Evolutionary conservation across 2,329 filamentous ascomycete genomes (phyloP).

Genomic region (Neospermospora avenae): DNA sequence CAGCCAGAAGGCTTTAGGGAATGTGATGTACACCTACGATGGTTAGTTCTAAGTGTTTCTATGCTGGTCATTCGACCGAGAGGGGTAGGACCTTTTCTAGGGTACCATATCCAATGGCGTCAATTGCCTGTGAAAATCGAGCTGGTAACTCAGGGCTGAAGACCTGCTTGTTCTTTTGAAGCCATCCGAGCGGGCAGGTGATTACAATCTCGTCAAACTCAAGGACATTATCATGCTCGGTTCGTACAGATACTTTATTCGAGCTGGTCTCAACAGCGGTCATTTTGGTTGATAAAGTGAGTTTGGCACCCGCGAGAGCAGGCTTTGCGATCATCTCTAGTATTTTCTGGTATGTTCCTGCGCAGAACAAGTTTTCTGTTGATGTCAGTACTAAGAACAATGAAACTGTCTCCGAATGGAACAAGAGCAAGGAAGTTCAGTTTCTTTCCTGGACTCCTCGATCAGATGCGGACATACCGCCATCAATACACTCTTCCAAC

Average conservation of each 20-base stretch:
- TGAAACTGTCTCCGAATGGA: not conserved
- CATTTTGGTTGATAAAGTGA: slow-evolving; percentile 29
- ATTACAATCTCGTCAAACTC: slow-evolving; percentile 45
- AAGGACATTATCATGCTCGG: slow-evolving; percentile 17
- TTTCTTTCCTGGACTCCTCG: too few relatives aligned
- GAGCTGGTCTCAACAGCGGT: slow-evolving; percentile 16
- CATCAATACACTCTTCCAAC: slow-evolving; percentile 56
- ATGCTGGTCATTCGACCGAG: too few relatives aligned
- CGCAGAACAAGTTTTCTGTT: slow-evolving; percentile 33
- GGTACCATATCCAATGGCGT: slow-evolving; percentile 44
- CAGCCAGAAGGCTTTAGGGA: slow-evolving; percentile 61
- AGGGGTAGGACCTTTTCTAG: slow-evolving; percentile 47
- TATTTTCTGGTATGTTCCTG: slow-evolving; percentile 34
- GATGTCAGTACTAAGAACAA: slow-evolving; percentile 6
- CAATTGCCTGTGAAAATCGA: slow-evolving; percentile 44
- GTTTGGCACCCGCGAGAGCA: slow-evolving; percentile 23
- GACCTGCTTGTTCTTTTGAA: slow-evolving; percentile 40
- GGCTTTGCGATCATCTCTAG: slow-evolving; percentile 29
- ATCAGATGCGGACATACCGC: slow-evolving; percentile 33
- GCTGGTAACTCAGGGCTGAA: slow-evolving; percentile 45
- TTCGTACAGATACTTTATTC: slow-evolving; percentile 18
- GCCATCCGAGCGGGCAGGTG: slow-evolving; percentile 49
- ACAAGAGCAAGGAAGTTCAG: not conserved
- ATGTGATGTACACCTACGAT: slow-evolving; percentile 45
- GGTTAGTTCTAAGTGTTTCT: not conserved